Evolutionary conservation across 192 early-diverging fungal genomes (phyloP).

Genomic region (Coemansia erecta): DNA sequence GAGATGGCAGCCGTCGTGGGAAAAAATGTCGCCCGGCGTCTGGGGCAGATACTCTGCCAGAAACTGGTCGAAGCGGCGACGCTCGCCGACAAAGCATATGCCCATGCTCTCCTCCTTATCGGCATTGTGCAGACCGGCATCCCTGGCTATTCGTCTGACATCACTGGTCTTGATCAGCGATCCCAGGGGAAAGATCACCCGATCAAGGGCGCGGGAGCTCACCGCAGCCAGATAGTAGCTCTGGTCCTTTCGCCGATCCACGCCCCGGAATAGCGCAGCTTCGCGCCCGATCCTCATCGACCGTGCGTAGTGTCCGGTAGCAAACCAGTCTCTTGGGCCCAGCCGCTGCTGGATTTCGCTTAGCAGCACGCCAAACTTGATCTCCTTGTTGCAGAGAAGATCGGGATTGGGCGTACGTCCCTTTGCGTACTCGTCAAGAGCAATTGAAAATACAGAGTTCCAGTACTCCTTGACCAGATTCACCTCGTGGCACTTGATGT

Average conservation of each 20-base stretch:
- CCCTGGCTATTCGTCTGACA: constrained; percentile 68
- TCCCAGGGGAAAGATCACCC: constrained; percentile 82
- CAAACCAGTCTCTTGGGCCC: constrained; percentile 48
- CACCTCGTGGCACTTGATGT: constrained; percentile 62
- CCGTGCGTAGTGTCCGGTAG: constrained; percentile 65
- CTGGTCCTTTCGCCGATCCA: constrained; percentile 85
- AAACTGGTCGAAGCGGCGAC: constrained; percentile 73
- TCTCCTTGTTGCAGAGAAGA: constrained; percentile 81
- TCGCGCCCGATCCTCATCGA: neutral
- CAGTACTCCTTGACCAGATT: constrained; percentile 91
- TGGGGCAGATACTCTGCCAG: constrained; percentile 60
- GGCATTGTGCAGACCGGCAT: constrained; percentile 57
- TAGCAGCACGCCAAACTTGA: constrained; percentile 93
- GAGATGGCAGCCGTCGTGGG: constrained; percentile 29
- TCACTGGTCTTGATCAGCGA: constrained; percentile 60
- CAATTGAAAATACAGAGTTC: constrained; percentile 80
- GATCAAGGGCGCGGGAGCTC: constrained; percentile 8
- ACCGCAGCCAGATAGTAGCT: constrained; percentile 87
- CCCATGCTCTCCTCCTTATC: constrained; percentile 90
- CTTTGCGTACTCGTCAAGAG: constrained; percentile 66
- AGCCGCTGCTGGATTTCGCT: constrained; percentile 39
- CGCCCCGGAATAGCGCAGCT: constrained; percentile 29
- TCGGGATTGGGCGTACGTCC: constrained; percentile 93
- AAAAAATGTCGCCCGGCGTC: constrained; percentile 44
- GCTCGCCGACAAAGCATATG: constrained; percentile 92